Base-by-base conservation (phyloP, 2,329 filamentous ascomycete species). In the Pyrenophora tritici-repentis region DNA sequence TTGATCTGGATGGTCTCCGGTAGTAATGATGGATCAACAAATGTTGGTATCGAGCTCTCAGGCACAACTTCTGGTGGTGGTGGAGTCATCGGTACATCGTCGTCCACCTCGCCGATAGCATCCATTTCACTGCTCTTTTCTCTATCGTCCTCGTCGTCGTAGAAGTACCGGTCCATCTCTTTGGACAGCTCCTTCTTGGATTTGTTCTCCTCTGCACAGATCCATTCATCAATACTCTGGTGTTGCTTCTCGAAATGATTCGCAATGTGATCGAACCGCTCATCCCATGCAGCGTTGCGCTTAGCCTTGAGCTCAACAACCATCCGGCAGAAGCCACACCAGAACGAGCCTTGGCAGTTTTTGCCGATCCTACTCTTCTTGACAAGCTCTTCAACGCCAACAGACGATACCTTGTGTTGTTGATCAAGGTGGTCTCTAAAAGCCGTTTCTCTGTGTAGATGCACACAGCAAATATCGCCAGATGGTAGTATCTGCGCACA, bases 311-410 rank as follows among this genome's bases (percentile, higher is more conserved):
- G 76, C n/a, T 76, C 17, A 13, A 22, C 40, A 2, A 90, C 75
- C 16, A 85, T 78, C 14, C 73, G 63, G 69, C 91, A 96, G 69
- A 96, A 96, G 0, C 91, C 91, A 65, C 92, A 96, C 91, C 91
- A 96, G 73, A 91, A 96, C 5, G 81, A 78, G 2, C 76, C 74
- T 58, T 87, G 84, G 24, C 81, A 83, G 52, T 88, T 86, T 12
- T 82, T 78, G 0, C 87, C 87, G 22, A 90, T 82, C 6, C 82
- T 82, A 58, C 83, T 83, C 5, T 71, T 75, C 22, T 81, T 78
- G 1, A 85, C 63, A 50, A 78, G 81, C 1, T 69, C 61, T 1
- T 81, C 17, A 4, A 50, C 34, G 2, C 60, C 44, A 1, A 68
- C 60, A 2, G 66, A 42, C 6, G 44, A 32, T 42, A 70, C 47